These are phyloP conservation scores for Xylaria grammica DNA, from an alignment of 495 filamentous ascomycete species.

Conservation along the genomic window DNA sequence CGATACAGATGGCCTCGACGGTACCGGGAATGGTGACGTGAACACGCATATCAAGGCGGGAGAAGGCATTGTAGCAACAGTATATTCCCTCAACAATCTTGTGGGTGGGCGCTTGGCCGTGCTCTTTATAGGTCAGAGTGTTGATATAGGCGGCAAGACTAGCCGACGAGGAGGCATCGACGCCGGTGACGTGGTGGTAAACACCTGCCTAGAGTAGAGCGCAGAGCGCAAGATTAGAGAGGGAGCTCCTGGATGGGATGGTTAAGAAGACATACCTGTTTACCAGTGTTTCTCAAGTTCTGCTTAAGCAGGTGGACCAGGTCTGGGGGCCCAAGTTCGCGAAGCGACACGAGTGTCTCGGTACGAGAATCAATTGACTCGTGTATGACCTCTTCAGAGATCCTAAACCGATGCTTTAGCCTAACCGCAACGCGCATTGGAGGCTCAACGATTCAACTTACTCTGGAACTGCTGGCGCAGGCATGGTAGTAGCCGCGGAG, in stretches of 20 bases:
- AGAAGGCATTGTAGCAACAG: constrained; percentile 99
- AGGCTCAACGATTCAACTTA: constrained; percentile 52
- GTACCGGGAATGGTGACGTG: constrained; percentile 95
- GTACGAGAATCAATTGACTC: constrained; percentile 89
- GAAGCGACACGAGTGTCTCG: constrained; percentile 78
- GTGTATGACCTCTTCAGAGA: constrained; percentile 88
- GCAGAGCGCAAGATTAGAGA: constrained; percentile 28
- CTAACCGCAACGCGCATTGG: neutral
- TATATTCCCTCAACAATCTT: constrained; percentile 94
- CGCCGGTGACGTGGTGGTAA: constrained; percentile 97
- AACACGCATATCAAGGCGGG: constrained; percentile 95
- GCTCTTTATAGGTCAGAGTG: constrained; percentile 87
- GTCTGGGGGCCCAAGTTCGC: constrained; percentile 94
- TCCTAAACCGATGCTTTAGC: constrained; percentile 54
- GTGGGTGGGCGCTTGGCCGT: constrained; percentile 74
- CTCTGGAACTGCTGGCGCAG: constrained; percentile 89
- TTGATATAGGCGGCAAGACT: constrained; percentile 98
- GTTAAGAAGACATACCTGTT: constrained; percentile 58
- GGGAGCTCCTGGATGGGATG: neutral
- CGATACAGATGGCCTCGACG: constrained; percentile 94
- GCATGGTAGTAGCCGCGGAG: constrained; percentile 61
- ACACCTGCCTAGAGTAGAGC: constrained; percentile 69
- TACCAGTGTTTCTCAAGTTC: constrained; percentile 64
- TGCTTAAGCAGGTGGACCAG: constrained; percentile 95
- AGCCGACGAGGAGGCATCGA: constrained; percentile 96